Evolutionary conservation across 768 basidiomycete genomes (phyloP).

Genomic region (Russula griseocarnosa): DNA sequence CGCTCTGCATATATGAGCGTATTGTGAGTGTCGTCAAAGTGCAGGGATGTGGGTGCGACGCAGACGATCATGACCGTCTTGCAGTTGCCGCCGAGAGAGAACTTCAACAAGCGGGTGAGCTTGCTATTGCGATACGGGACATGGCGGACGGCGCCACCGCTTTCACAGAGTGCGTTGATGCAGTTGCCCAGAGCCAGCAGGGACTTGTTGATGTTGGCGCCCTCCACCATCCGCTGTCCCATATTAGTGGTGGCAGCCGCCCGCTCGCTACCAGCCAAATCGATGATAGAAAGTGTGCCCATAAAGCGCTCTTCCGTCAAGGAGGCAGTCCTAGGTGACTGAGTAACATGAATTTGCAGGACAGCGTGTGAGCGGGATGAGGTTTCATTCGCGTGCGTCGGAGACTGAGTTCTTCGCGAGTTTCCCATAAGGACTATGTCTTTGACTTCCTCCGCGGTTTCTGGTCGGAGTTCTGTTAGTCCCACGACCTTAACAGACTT

Average conservation of each 20-base stretch:
- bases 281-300: constrained; percentile 95
- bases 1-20: constrained; percentile 97
- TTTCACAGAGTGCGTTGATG: constrained; percentile 97
- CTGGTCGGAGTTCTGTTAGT: constrained; percentile 76
- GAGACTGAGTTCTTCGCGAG: constrained; percentile 81
- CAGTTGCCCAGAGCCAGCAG: constrained; percentile 96
- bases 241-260: constrained; percentile 96
- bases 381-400: constrained; percentile 94
- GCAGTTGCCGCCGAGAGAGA: constrained; percentile 97
- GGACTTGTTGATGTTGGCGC: constrained; percentile 99
- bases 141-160: constrained; percentile 81
- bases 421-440: constrained; percentile 90
- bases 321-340: constrained; percentile 80
- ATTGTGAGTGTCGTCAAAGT: constrained; percentile 99
- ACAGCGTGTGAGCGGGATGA: constrained; percentile 98
- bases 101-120: constrained; percentile 94
- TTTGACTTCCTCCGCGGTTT: constrained; percentile 88
- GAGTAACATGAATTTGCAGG: constrained; percentile 89
- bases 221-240: constrained; percentile 97
- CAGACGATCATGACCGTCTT: constrained; percentile 99
- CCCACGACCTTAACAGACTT: constrained; percentile 87
- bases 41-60: constrained; percentile 87
- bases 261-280: constrained; percentile 94
- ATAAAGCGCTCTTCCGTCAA: constrained; percentile 78
- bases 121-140: constrained; percentile 98